Percentiles rank a stretch among this genome's conserved stretches.
Evolutionary conservation across 306 rosid species (phyloP).

Genomic region (Hippophae gyantsensis): DNA sequence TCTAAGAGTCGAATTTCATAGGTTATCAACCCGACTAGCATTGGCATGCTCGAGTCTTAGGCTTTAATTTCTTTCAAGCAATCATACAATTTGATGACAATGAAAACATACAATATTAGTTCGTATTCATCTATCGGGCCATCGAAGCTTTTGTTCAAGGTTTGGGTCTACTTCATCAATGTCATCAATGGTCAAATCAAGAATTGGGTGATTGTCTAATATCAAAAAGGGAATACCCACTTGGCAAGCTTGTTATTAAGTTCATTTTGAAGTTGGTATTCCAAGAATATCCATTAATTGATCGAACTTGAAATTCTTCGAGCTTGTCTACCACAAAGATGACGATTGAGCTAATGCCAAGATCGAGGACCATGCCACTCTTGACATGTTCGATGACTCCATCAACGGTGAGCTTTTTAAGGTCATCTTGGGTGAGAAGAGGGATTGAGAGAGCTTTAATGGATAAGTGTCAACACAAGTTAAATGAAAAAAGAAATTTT

Average conservation of each 20-base stretch:
- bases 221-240: too few relatives aligned
- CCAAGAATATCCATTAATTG: slow-evolving; percentile 50
- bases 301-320: slow-evolving; percentile 47
- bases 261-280: slow-evolving; percentile 74
- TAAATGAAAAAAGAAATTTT: slow-evolving; percentile 28
- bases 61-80: too few relatives aligned
- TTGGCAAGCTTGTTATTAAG: too few relatives aligned
- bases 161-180: slow-evolving; percentile 78
- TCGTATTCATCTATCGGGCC: too few relatives aligned
- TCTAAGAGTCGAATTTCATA: too few relatives aligned
- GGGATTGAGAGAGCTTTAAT: slow-evolving; percentile 46
- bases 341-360: slow-evolving; percentile 83
- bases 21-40: too few relatives aligned
- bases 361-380: slow-evolving; percentile 80
- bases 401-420: slow-evolving; percentile 70
- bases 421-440: slow-evolving; percentile 65
- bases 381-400: slow-evolving; percentile 72
- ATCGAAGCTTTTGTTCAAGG: slow-evolving; percentile 17
- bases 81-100: too few relatives aligned
- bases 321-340: slow-evolving; percentile 79
- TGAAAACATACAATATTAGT: too few relatives aligned
- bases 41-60: too few relatives aligned
- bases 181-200: slow-evolving; percentile 56
- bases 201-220: too few relatives aligned
- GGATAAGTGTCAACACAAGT: slow-evolving; percentile 28